These are phyloP conservation scores for Leishmania martiniquensis DNA, from an alignment of 208 protist species.

Conservation along the genomic window DNA sequence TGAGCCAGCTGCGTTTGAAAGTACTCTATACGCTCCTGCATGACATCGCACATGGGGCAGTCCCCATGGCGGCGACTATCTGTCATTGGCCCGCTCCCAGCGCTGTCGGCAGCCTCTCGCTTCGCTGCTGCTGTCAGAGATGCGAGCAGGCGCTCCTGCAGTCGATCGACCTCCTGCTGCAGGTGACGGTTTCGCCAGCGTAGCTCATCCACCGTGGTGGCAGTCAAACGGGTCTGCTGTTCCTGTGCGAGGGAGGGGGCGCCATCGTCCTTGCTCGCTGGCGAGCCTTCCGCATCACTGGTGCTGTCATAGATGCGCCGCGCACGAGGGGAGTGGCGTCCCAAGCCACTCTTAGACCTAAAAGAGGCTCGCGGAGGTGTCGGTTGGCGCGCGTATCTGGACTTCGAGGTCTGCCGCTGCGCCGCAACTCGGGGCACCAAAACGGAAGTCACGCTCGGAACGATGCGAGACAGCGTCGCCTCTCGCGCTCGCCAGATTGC, in stretches of 20 bases:
- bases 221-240: slow-evolving; percentile 14
- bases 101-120: background rate
- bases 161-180: slow-evolving; percentile 37
- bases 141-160: slow-evolving; percentile 28
- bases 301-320: slow-evolving; percentile 8
- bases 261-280: background rate
- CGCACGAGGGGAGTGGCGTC: slow-evolving; percentile 9
- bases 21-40: slow-evolving; percentile 31
- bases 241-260: background rate
- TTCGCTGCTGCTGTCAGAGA: slow-evolving; percentile 13
- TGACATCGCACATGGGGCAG: slow-evolving; percentile 10
- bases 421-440: background rate
- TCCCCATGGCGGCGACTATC: background rate
- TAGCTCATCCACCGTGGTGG: slow-evolving; percentile 54
- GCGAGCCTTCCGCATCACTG: background rate
- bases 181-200: slow-evolving; percentile 52
- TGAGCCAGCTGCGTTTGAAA: slow-evolving; percentile 38
- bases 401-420: background rate
- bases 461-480: slow-evolving; percentile 31
- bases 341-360: background rate
- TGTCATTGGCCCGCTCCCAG: background rate
- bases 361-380: background rate
- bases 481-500: slow-evolving; percentile 24
- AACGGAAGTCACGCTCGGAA: slow-evolving; percentile 7
- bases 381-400: background rate